Evolutionary conservation across 2,329 filamentous ascomycete genomes (phyloP).

Genomic region (Helotiales sp.): DNA sequence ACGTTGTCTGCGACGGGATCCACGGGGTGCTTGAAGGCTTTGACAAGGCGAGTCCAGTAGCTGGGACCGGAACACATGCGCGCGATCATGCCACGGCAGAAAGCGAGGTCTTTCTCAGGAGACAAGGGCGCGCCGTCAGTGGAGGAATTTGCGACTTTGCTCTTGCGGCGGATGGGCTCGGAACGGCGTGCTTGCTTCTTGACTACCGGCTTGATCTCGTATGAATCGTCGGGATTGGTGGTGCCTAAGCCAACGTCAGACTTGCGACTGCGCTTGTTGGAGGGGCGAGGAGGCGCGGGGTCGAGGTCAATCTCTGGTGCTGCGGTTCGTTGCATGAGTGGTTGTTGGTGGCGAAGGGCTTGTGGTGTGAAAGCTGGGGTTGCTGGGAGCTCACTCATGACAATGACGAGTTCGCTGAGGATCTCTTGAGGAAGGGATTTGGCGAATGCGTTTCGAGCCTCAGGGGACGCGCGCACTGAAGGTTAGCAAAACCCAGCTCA

Average conservation of each 20-base stretch:
- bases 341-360: constrained; percentile 5
- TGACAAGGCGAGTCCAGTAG: constrained; percentile 70
- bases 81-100: constrained; percentile 61
- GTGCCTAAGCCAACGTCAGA: constrained; percentile 22
- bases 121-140: constrained; percentile 17
- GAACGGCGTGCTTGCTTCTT: constrained; percentile 36
- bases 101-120: constrained; percentile 56
- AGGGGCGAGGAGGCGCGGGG: constrained; percentile 42
- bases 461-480: constrained; percentile 46
- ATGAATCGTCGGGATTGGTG: constrained; percentile 25
- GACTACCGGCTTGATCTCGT: constrained; percentile 33
- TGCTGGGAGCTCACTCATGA: constrained; percentile 59
- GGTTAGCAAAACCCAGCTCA: constrained; percentile 16
- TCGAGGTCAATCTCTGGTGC: constrained; percentile 31
- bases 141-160: constrained; percentile 15
- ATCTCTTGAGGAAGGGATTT: constrained; percentile 66
- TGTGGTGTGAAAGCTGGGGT: constrained; percentile 26
- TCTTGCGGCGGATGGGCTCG: constrained; percentile 30
- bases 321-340: constrained; percentile 1
- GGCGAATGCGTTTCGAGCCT: constrained; percentile 61
- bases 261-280: constrained; percentile 35
- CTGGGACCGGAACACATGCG: constrained; percentile 68
- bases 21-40: constrained; percentile 65
- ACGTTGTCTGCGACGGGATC: constrained; percentile 61
- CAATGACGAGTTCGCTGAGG: constrained; percentile 64